These are phyloP conservation scores for Colletotrichum zoysiae DNA, from an alignment of 2,329 filamentous ascomycete genomes.

Conservation along the genomic window DNA sequence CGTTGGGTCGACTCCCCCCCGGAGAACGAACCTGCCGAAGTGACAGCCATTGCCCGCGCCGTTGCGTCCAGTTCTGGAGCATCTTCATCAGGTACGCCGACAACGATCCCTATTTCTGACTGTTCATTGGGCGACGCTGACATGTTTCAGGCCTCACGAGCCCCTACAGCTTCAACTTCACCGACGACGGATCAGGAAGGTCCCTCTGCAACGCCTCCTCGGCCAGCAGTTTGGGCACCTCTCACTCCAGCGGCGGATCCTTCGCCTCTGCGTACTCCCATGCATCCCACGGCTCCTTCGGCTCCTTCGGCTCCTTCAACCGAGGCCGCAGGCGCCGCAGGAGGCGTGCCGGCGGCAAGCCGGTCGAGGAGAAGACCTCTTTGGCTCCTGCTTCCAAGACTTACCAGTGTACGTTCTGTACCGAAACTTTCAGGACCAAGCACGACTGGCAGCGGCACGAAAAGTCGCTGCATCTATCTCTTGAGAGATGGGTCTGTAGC, in stretches of 20 bases:
- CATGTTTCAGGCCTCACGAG: slow-evolving; percentile 61
- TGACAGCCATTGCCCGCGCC: slow-evolving; percentile 69
- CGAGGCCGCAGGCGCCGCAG: slow-evolving; percentile 65
- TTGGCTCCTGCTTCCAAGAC: slow-evolving; percentile 64
- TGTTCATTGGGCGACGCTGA: slow-evolving; percentile 2
- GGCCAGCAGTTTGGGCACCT: slow-evolving; percentile 71
- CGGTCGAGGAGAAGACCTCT: slow-evolving; percentile 51
- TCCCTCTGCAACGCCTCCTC: slow-evolving; percentile 72
- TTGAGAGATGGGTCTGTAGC: slow-evolving; percentile 75
- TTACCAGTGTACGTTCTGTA: slow-evolving; percentile 78
- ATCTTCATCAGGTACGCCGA: slow-evolving; percentile 51
- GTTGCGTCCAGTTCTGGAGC: slow-evolving; percentile 65
- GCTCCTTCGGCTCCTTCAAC: slow-evolving; percentile 63
- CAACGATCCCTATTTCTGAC: neutral
- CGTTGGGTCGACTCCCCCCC: slow-evolving; percentile 71
- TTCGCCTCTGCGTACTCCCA: slow-evolving; percentile 71
- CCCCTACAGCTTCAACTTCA: slow-evolving; percentile 68
- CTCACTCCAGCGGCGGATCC: slow-evolving; percentile 69
- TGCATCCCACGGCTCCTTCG: slow-evolving; percentile 68
- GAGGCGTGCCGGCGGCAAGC: slow-evolving; percentile 57
- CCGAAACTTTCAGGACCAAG: slow-evolving; percentile 75
- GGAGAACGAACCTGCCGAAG: slow-evolving; percentile 71
- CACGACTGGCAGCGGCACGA: slow-evolving; percentile 80
- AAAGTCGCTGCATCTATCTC: slow-evolving; percentile 73
- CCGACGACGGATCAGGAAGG: slow-evolving; percentile 70